Percentiles rank a stretch among this genome's conserved stretches.
These are phyloP conservation scores for Circinella minor DNA, from an alignment of 371 early-diverging fungal species.

Conservation along the genomic window DNA sequence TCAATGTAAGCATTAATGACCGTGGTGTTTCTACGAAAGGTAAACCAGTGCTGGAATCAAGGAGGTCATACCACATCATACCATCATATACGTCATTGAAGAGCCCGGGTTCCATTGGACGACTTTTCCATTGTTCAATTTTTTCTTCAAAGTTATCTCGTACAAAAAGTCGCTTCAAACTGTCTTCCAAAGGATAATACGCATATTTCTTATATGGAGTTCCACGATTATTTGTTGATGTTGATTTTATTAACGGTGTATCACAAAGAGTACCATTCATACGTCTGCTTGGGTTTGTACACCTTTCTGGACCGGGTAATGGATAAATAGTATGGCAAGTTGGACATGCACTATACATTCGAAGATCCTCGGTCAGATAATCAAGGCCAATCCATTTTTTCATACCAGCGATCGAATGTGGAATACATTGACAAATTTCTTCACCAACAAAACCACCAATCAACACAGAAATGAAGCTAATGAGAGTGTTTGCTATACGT, in stretches of 20 bases:
- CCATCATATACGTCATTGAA: constrained; percentile 11
- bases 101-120: not conserved
- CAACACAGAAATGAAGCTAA: not conserved
- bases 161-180: not conserved
- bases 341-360: constrained; percentile 1
- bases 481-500: not conserved
- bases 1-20: constrained; percentile 13
- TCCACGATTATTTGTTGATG: not conserved
- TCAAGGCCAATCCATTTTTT: not conserved
- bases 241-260: not conserved
- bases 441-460: not conserved
- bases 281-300: not conserved
- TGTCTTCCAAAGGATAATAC: not conserved
- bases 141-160: not conserved
- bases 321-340: constrained; percentile 4
- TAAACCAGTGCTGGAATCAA: not conserved
- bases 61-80: not conserved
- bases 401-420: not conserved
- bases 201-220: not conserved
- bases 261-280: not conserved
- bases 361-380: not conserved
- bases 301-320: not conserved
- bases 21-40: not conserved
- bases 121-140: constrained; percentile 9
- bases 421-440: not conserved